These are phyloP conservation scores for Apostasia ramifera DNA, from an alignment of 106 monocot genomes.

Conservation along the genomic window DNA sequence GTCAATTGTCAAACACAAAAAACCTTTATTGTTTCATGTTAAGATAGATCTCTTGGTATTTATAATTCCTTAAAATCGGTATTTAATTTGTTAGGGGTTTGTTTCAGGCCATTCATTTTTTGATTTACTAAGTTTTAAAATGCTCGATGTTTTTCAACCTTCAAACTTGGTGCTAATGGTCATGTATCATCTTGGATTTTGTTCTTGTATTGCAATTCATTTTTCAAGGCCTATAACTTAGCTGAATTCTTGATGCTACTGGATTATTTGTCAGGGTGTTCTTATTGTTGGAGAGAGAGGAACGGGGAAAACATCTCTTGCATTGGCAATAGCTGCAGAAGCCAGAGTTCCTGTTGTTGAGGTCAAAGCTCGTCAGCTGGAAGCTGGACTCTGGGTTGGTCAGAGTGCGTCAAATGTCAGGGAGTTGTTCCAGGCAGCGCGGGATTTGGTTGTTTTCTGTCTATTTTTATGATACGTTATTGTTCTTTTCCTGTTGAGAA, in stretches of 20 bases:
- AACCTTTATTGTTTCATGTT: too few relatives aligned
- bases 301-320: conserved; percentile 89
- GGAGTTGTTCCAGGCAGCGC: conserved; percentile 81
- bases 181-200: background rate
- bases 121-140: too few relatives aligned
- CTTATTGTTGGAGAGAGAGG: conserved; percentile 91
- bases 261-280: conserved; percentile 50
- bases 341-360: conserved; percentile 87
- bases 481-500: conserved; percentile 1
- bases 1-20: too few relatives aligned
- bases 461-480: background rate
- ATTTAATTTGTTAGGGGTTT: too few relatives aligned
- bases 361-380: conserved; percentile 70
- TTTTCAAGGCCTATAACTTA: background rate
- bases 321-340: conserved; percentile 85
- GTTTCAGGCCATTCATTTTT: too few relatives aligned
- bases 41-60: too few relatives aligned
- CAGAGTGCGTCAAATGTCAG: conserved; percentile 93
- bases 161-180: background rate
- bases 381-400: conserved; percentile 87
- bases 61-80: too few relatives aligned
- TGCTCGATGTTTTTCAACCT: too few relatives aligned
- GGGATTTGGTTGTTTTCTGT: conserved; percentile 59
- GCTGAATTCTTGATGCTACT: background rate
- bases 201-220: background rate